These are phyloP conservation scores for Lichtheimia corymbifera DNA, from an alignment of 371 early-diverging fungal genomes.

Conservation along the genomic window DNA sequence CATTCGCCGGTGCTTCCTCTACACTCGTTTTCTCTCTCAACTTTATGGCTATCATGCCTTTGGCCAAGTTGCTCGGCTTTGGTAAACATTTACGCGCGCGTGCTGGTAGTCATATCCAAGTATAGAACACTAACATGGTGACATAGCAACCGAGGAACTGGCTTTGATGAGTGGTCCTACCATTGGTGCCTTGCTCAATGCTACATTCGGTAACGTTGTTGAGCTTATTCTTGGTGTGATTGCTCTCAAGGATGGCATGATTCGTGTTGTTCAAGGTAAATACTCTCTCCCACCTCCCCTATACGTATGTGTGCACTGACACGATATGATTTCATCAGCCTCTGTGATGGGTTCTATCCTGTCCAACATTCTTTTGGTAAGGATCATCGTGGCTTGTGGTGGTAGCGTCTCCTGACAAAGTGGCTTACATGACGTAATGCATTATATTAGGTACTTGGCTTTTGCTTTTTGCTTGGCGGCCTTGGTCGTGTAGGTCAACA, in stretches of 20 bases:
- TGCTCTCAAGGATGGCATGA: constrained; percentile 76
- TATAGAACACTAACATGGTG: constrained; percentile 5
- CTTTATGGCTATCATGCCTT: constrained; percentile 88
- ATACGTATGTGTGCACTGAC: constrained; percentile 5
- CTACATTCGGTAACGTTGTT: constrained; percentile 73
- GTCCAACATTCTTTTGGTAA: constrained; percentile 47
- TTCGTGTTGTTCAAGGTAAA: constrained; percentile 80
- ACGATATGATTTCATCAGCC: constrained; percentile 21
- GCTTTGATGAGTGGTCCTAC: constrained; percentile 38
- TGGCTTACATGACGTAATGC: constrained; percentile 20
- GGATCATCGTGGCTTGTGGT: constrained; percentile 14
- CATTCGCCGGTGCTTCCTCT: constrained; percentile 57
- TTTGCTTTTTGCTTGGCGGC: constrained; percentile 49
- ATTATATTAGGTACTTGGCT: constrained; percentile 20
- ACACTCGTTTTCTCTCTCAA: constrained; percentile 78
- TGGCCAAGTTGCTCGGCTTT: constrained; percentile 72
- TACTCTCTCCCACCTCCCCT: background rate
- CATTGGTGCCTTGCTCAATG: constrained; percentile 32
- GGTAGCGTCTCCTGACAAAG: constrained; percentile 29
- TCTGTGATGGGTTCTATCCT: constrained; percentile 47
- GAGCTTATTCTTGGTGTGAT: constrained; percentile 83
- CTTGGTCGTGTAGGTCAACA: constrained; percentile 42
- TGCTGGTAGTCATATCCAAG: background rate
- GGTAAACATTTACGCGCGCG: constrained; percentile 23
- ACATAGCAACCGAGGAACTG: constrained; percentile 50